Percentiles rank a stretch among this genome's conserved stretches.
phyloP scores from a whole-genome alignment of 805 yeast species.

The Saturnispora zaruensis region DNA sequence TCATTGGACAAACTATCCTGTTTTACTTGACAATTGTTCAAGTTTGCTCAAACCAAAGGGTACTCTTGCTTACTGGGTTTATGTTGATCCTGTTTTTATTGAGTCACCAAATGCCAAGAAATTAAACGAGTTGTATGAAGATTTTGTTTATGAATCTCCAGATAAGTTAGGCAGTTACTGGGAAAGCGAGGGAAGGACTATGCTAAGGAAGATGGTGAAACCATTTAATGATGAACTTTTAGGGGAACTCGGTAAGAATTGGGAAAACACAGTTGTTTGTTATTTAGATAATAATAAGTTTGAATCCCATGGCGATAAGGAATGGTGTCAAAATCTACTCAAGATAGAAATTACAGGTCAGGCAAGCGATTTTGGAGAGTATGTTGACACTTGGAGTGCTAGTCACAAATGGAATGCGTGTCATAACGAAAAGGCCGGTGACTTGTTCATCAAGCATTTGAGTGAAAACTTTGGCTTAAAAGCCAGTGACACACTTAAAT shows the following conservation, averaged over 20 bases:
- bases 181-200: slow-evolving; percentile 75
- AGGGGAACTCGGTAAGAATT: slow-evolving; percentile 15
- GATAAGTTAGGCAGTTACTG: slow-evolving; percentile 58
- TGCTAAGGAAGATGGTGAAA: slow-evolving; percentile 37
- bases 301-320: slow-evolving; percentile 15
- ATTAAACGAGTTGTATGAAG: slow-evolving; percentile 38
- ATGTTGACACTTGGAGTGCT: slow-evolving; percentile 65
- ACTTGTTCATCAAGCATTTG: slow-evolving; percentile 29
- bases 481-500: slow-evolving; percentile 29
- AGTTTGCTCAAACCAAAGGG: slow-evolving; percentile 35
- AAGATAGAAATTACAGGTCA: slow-evolving; percentile 32
- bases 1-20: slow-evolving; percentile 59
- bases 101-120: background rate
- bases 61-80: slow-evolving; percentile 65
- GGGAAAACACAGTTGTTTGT: slow-evolving; percentile 24
- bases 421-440: slow-evolving; percentile 31
- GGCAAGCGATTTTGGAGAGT: slow-evolving; percentile 39
- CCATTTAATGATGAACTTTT: slow-evolving; percentile 38
- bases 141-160: slow-evolving; percentile 36
- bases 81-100: slow-evolving; percentile 57
- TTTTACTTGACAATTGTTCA: slow-evolving; percentile 25
- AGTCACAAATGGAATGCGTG: slow-evolving; percentile 46
- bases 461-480: slow-evolving; percentile 40
- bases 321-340: slow-evolving; percentile 20
- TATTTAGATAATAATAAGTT: slow-evolving; percentile 11